phyloP scores from a whole-genome alignment of 768 basidiomycete genomes.

The Collybia sordida region DNA sequence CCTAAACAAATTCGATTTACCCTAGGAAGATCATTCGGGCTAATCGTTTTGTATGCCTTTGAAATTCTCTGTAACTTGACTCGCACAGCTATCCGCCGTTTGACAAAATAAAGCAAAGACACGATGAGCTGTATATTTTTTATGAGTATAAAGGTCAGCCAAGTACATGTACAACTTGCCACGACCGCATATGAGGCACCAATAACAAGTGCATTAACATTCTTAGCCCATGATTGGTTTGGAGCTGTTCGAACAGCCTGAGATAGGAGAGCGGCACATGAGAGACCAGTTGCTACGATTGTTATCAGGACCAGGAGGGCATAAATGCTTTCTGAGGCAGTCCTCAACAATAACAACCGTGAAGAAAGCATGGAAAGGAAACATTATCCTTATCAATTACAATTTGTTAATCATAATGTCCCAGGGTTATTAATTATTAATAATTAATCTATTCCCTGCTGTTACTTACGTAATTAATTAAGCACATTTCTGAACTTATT shows the following conservation, averaged over 20 bases:
- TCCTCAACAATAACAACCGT: conserved; percentile 31
- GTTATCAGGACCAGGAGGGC: conserved; percentile 47
- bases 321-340: conserved; percentile 57
- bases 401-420: too few species aligned
- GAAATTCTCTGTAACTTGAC: conserved; percentile 67
- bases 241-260: conserved; percentile 72
- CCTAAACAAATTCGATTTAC: conserved; percentile 30
- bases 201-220: conserved; percentile 68
- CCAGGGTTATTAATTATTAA: too few species aligned
- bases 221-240: conserved; percentile 51
- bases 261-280: conserved; percentile 62
- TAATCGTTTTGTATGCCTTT: conserved; percentile 53
- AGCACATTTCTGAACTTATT: too few species aligned
- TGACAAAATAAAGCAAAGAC: conserved; percentile 64
- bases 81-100: conserved; percentile 67
- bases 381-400: too few species aligned
- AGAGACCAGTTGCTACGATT: conserved; percentile 56
- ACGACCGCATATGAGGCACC: conserved; percentile 70
- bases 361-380: conserved; percentile 42
- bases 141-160: not conserved
- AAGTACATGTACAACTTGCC: conserved; percentile 37
- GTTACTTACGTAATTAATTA: too few species aligned
- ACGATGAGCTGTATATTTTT: conserved; percentile 43
- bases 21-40: conserved; percentile 57
- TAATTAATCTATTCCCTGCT: too few species aligned